Conservation (phyloP, 495 filamentous ascomycete genomes). For the Penicillium coprophilum region DNA sequence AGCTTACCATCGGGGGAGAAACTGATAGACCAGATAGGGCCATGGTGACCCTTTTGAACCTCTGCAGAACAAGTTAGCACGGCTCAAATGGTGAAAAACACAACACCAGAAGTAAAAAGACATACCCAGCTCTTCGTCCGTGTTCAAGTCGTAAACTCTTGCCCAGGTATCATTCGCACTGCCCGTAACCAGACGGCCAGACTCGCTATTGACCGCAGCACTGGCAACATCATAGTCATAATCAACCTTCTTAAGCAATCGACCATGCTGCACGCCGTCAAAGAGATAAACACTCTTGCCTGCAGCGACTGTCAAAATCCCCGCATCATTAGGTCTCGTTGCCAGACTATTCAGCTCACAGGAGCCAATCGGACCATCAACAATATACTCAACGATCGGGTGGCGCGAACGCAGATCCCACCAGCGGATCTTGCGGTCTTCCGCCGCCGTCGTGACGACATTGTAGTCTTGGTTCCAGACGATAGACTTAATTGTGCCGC, state of each 20-base stretch:
- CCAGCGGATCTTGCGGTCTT: constrained; percentile 91
- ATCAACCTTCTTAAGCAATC: constrained; percentile 72
- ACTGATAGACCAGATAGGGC: constrained; percentile 90
- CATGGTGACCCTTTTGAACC: constrained; percentile 95
- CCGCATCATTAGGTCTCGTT: constrained; percentile 40
- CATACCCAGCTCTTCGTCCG: constrained; percentile 71
- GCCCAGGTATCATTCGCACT: constrained; percentile 90
- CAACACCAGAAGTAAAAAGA: constrained; percentile 6
- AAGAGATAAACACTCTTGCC: constrained; percentile 94
- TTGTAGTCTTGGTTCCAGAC: constrained; percentile 88
- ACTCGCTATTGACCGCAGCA: constrained; percentile 79
- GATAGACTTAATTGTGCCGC: constrained; percentile 87
- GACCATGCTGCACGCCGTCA: constrained; percentile 66
- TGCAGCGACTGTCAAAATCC: constrained; percentile 58
- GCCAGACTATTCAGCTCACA: constrained; percentile 75
- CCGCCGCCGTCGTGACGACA: constrained; percentile 81
- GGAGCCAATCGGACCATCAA: constrained; percentile 82
- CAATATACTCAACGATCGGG: constrained; percentile 65
- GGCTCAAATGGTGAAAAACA: neutral
- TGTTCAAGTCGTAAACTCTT: constrained; percentile 83
- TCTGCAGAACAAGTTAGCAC: constrained; percentile 51
- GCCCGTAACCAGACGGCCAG: constrained; percentile 81
- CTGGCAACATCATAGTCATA: constrained; percentile 82
- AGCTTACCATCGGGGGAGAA: constrained; percentile 95
- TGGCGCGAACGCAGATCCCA: constrained; percentile 79